Evolutionary conservation across 805 yeast genomes (phyloP), one percentile per base, ranked within the genome.

Genomic region (Pichia membranifaciens): DNA sequence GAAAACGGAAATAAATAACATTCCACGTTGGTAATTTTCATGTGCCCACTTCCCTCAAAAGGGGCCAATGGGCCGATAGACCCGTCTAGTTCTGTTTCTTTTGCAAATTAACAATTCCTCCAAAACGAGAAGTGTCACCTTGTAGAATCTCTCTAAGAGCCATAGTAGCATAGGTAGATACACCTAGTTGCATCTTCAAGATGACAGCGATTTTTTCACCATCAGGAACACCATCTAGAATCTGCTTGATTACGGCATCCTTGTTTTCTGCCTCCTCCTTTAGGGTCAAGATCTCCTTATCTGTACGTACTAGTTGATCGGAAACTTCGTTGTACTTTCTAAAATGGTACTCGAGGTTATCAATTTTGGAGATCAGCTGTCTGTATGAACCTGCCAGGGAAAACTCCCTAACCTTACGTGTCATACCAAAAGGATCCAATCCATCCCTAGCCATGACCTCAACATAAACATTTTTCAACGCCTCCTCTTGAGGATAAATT

Each of bases 111-210:
- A 57, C 49, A 41, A 57, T 58, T 43, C 61, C 60, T n/a, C 61
- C 58, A 42, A 57, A 55, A 25, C 61, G 41, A 4, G 61, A 54
- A 3, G 90, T 83, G 54, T 84, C 91, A 29, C 79, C 75, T 61
- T 81, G 84, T 86, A 90, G 81, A 43, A 87, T 78, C 64, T 93
- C 98, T 61, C 99, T 78, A 43, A 93, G 67, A 1, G 96, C 96
- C 99, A 93, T 95, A 0, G 99, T 93, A 1, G 99, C 99, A 64
- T 93, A 93, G 6, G 95, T 82, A 32, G 96, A 84, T 3, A 86
- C 81, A 4, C 89, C 91, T 49, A 93, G 71, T 58, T 81, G 84
- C 74, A 93, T 73, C 55, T 76, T 81, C 49, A 95, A 63, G 5
- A 93, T 73, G 13, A 90, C 79, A 0, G 96, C 97, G 0, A 73